These are phyloP conservation scores for Piromyces sp. DNA, from an alignment of 192 early-diverging fungal species.

Conservation along the genomic window DNA sequence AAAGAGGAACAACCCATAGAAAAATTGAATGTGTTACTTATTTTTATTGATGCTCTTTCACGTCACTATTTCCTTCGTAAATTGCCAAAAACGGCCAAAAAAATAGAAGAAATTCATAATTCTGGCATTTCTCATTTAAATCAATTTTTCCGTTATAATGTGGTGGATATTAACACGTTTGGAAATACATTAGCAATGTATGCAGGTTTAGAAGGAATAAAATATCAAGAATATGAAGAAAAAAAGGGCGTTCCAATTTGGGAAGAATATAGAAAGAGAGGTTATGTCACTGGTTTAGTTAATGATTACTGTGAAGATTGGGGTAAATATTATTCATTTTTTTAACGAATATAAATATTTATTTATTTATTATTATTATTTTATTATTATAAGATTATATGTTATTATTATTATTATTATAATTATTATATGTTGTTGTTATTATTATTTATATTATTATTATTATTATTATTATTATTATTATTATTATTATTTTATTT, in stretches of 20 bases:
- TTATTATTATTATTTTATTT: no score
- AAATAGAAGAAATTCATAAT: conserved; percentile 11
- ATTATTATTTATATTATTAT: no score
- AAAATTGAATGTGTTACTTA: conserved; percentile 23
- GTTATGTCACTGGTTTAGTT: conserved; percentile 27
- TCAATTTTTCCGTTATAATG: conserved; percentile 31
- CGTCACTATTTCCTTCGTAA: conserved; percentile 31
- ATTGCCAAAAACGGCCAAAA: conserved; percentile 18
- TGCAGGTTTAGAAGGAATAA: conserved; percentile 15
- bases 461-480: no score
- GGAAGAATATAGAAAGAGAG: conserved; percentile 32
- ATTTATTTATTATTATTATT: conserved; percentile 9
- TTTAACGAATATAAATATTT: no score
- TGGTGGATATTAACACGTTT: conserved; percentile 29
- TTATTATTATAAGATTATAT: no score
- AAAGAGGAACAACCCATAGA: background rate
- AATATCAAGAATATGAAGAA: background rate
- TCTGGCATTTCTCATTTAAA: conserved; percentile 10
- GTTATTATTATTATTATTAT: no score
- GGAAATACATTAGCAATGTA: conserved; percentile 28
- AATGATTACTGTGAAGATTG: conserved; percentile 33
- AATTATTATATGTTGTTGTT: no score
- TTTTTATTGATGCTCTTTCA: conserved; percentile 33
- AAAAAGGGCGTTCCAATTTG: conserved; percentile 17
- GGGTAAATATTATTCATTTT: conserved; percentile 16